Base-by-base conservation (phyloP, 1,284 basidiomycete species). In the Phellopilus nigrolimitatus region DNA sequence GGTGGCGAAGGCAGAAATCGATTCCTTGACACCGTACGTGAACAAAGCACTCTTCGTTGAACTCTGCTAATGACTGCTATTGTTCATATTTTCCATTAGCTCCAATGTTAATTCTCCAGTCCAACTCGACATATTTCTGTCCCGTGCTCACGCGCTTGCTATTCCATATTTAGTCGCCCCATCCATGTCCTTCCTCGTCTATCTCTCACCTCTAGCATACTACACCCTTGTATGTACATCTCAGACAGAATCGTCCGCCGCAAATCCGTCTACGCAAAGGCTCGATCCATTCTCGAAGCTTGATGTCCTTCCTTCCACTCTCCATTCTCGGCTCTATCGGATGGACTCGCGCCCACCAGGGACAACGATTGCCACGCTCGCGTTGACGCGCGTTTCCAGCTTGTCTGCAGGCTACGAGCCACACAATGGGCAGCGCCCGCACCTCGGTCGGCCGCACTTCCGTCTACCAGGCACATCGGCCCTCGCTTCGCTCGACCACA, bases 181-280 rank as follows among this genome's bases (percentile, higher is more conserved):
- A 6, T 80, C 80, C 0, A 68, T 88, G 49, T 84, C 83, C 3
- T 88, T 90, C 62, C 70, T 90, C 6, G 72, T 79, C 21, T 75
- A 86, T 62, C 58, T 86, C 28, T 84, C 88, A 1, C 84, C 88
- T 2, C 65, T 73, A 1, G 71, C 78, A 7, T 91, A 91, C 60
- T 74, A 89, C 33, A 70, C 74, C 24, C 70, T 87, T 28, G 66
- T 81, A 30, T 75, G 71, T 21, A 68, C 68, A 5, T 60, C 67
- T 9, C 28, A 30, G n/a, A 36, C 27, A 22, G 12, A 31, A 4
- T 10, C 39, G 1, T 43, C 49, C 22, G 15, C 36, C 12, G 6
- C 33, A 17, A 19, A 49, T 4, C 13, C 21, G 24, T 5, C 13
- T 22, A 10, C 13, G 13, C 12, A 17, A 19, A 36, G 36, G 15